These are phyloP conservation scores for Sporothrix phasma DNA, from an alignment of 2,329 filamentous ascomycete genomes.

Conservation along the genomic window DNA sequence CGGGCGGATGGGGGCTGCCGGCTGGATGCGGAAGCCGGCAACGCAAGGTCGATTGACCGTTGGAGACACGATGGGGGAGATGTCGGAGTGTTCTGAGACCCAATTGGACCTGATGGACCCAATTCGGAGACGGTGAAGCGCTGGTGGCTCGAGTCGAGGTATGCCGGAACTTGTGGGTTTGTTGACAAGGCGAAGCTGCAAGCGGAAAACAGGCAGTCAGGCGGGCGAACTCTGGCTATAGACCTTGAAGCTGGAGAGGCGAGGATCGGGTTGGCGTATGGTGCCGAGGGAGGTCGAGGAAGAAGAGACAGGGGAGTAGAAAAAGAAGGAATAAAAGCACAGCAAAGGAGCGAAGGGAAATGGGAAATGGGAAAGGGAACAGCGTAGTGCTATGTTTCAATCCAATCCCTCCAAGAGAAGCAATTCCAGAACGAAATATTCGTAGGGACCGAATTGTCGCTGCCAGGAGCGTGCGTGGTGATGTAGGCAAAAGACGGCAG, in stretches of 20 bases:
- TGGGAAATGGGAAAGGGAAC: background rate
- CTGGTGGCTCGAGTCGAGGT: background rate
- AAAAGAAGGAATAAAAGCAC: background rate
- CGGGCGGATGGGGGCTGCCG: background rate
- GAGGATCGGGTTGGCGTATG: background rate
- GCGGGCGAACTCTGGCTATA: background rate
- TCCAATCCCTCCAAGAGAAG: conserved; percentile 4
- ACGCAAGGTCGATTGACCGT: background rate
- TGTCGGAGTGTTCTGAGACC: background rate
- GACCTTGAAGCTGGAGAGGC: background rate
- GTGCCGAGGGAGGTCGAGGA: background rate
- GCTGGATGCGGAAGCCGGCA: conserved; percentile 7
- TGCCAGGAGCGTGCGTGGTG: conserved; percentile 3
- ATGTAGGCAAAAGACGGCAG: conserved; percentile 1
- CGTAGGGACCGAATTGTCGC: conserved; percentile 8
- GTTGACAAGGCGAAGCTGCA: background rate
- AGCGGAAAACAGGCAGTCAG: background rate
- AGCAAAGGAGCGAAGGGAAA: conserved; percentile 1
- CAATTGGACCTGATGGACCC: background rate
- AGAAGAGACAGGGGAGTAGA: background rate
- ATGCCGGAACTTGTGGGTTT: background rate
- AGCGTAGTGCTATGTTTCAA: conserved; percentile 13
- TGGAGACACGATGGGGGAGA: background rate
- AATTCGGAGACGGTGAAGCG: background rate
- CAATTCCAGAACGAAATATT: background rate